Evolutionary conservation across 106 monocot species (phyloP).

Genomic region (Amphibolis antarctica): DNA sequence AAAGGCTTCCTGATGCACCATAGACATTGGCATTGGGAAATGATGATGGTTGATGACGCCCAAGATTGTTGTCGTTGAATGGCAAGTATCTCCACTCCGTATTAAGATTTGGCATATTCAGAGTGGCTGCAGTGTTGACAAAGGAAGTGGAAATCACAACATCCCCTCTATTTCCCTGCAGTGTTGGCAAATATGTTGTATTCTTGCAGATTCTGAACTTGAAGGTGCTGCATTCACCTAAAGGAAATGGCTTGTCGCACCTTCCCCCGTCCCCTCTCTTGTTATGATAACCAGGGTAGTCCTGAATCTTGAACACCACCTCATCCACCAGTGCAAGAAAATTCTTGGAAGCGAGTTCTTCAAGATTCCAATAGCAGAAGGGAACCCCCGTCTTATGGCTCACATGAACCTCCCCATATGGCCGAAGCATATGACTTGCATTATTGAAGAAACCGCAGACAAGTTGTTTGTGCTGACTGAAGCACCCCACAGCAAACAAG

Average conservation of each 20-base stretch:
- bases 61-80: too few relatives aligned
- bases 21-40: too few relatives aligned
- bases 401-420: constrained; percentile 9
- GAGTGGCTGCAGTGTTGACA: too few relatives aligned
- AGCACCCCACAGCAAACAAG: background rate
- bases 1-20: too few relatives aligned
- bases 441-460: constrained; percentile 4
- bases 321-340: background rate
- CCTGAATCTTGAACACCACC: background rate
- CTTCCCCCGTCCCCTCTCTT: constrained; percentile 9
- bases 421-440: constrained; percentile 9
- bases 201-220: constrained; percentile 6
- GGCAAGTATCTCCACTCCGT: too few relatives aligned
- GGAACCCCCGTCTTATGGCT: constrained; percentile 8
- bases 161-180: too few relatives aligned
- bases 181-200: too few relatives aligned
- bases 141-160: too few relatives aligned
- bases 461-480: constrained; percentile 1
- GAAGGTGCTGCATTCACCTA: constrained; percentile 9
- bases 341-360: constrained; percentile 1
- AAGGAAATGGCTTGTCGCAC: constrained; percentile 8
- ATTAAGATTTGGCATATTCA: too few relatives aligned
- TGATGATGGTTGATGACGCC: too few relatives aligned
- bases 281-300: constrained; percentile 13
- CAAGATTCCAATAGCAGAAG: constrained; percentile 12